Conservation (phyloP, 345 rosid genomes). For the Cardamine resedifolia region DNA sequence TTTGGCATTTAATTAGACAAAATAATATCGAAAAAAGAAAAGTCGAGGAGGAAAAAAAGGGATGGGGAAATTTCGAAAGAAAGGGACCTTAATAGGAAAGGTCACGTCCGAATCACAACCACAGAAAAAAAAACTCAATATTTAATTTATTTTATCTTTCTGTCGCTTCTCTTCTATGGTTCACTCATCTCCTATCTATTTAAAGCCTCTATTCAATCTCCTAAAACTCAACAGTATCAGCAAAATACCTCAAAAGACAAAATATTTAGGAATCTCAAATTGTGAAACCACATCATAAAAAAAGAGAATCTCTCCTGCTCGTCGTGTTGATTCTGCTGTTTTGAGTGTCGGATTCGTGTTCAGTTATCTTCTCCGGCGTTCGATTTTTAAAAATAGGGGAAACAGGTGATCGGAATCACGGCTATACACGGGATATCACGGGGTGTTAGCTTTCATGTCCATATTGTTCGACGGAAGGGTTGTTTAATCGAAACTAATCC, state of each 20-base stretch:
- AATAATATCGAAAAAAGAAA: not conserved
- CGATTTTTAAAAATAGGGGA: slow-evolving; percentile 39
- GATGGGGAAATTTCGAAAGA: not conserved
- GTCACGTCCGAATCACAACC: slow-evolving; percentile 21
- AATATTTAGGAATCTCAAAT: not conserved
- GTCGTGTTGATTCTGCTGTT: slow-evolving; percentile 20
- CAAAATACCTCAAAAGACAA: not conserved
- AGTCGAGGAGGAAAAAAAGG: not conserved
- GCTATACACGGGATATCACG: slow-evolving; percentile 77
- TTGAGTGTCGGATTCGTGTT: slow-evolving; percentile 23
- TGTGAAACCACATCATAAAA: not conserved
- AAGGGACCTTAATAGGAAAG: not conserved
- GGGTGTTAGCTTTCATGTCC: slow-evolving; percentile 69
- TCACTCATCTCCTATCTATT: slow-evolving; percentile 51
- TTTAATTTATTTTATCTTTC: not conserved
- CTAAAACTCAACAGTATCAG: slow-evolving; percentile 3
- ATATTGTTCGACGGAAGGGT: slow-evolving; percentile 79
- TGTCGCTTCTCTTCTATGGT: slow-evolving; percentile 22
- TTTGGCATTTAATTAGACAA: not conserved
- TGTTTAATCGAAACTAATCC: slow-evolving; percentile 78
- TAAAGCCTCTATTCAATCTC: slow-evolving; percentile 19
- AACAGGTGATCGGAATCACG: slow-evolving; percentile 88
- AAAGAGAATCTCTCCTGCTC: not conserved
- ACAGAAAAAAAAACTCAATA: not conserved
- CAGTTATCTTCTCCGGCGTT: slow-evolving; percentile 19